These are phyloP conservation scores for Leishmania amazonensis DNA, from an alignment of 208 protist species.

Conservation along the genomic window DNA sequence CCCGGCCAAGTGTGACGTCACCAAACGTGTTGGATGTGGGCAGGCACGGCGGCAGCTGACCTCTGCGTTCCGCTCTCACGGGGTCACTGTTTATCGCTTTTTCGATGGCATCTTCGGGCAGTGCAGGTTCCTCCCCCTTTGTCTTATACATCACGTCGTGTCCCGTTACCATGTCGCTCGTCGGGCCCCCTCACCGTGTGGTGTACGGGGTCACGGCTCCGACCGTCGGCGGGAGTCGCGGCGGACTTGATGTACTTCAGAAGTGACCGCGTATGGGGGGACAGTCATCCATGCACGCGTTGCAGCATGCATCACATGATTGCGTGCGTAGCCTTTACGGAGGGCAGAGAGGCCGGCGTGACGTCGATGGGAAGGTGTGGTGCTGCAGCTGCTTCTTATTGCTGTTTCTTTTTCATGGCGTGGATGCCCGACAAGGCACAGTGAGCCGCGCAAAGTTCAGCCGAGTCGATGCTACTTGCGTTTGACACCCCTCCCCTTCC, in stretches of 20 bases:
- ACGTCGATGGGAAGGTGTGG: neutral
- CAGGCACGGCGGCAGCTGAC: neutral
- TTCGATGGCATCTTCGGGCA: neutral
- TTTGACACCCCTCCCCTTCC: neutral
- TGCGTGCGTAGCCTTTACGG: neutral
- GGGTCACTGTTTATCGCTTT: neutral
- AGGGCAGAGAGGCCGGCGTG: neutral
- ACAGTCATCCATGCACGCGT: neutral
- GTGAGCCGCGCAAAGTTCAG: neutral
- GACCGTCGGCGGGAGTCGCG: neutral
- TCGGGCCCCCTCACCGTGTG: neutral
- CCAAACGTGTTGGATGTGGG: neutral
- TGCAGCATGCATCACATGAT: neutral
- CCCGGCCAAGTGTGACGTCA: neutral
- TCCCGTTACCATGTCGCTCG: neutral
- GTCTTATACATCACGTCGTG: neutral
- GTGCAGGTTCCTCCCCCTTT: neutral
- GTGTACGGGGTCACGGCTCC: neutral
- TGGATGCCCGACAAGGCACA: neutral
- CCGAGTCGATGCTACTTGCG: neutral
- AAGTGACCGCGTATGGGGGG: neutral
- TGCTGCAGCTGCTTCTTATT: neutral
- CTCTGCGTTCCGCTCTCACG: neutral
- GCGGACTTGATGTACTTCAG: neutral
- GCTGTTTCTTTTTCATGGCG: neutral